A percentile compares a stretch with the other conserved stretches of the same genome.
Evolutionary conservation across 352 stramenopile genomes (phyloP).

Genomic region (Pythium aphanidermatum): DNA sequence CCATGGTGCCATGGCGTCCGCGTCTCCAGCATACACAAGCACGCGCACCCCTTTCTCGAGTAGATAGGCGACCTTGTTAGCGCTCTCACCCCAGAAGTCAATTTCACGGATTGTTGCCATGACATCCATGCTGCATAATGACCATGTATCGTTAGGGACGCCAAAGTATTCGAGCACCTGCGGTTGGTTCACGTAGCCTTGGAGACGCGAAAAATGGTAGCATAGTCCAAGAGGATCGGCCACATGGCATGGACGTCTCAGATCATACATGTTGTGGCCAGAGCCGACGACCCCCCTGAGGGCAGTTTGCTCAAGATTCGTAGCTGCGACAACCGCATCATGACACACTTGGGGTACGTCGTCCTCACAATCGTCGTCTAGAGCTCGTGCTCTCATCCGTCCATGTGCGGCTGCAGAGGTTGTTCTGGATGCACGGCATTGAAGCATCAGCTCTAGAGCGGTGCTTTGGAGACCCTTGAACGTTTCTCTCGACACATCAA

Average conservation of each 20-base stretch:
- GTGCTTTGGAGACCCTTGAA: not conserved
- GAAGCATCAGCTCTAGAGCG: not conserved
- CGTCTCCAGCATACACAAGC: constrained; percentile 63
- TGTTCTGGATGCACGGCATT: constrained; percentile 1
- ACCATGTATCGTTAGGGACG: constrained; percentile 27
- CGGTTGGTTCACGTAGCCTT: constrained; percentile 51
- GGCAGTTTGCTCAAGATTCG: constrained; percentile 13
- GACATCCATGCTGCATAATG: constrained; percentile 34
- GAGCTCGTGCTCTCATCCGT: constrained; percentile 5
- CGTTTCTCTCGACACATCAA: constrained; percentile 7
- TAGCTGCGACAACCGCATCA: constrained; percentile 15
- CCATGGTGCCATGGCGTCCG: constrained; percentile 68
- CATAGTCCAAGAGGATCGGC: constrained; percentile 49
- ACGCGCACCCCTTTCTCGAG: constrained; percentile 58
- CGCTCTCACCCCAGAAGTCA: constrained; percentile 57
- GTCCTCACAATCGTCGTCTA: constrained; percentile 6
- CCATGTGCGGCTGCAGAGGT: not conserved
- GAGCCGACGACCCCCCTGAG: constrained; percentile 7
- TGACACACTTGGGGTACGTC: constrained; percentile 12
- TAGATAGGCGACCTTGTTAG: constrained; percentile 35
- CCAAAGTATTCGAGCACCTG: constrained; percentile 39
- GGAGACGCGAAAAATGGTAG: constrained; percentile 54
- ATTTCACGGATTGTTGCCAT: constrained; percentile 12
- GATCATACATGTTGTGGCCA: constrained; percentile 64
- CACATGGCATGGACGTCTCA: constrained; percentile 42